Conservation (phyloP, 768 basidiomycete genomes). For the Lentinula guzmanii region DNA sequence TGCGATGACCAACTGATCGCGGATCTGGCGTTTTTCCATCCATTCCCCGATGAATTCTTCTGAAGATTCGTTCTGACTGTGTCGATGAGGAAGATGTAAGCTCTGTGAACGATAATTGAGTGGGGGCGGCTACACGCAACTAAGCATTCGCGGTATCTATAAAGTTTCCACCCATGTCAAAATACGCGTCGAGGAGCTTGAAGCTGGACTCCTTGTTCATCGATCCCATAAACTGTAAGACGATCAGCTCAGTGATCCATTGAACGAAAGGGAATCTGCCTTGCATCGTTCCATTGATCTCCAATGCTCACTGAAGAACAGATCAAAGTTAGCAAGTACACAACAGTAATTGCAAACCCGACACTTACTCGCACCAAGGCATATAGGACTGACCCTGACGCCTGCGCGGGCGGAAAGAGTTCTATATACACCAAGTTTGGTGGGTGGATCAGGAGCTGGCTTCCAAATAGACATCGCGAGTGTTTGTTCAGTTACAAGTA, state of each 20-base stretch:
- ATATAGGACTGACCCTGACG: constrained; percentile 37
- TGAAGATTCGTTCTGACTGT: constrained; percentile 46
- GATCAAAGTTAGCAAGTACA: neutral
- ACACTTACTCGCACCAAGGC: constrained; percentile 28
- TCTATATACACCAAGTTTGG: constrained; percentile 17
- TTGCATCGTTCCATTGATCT: constrained; percentile 25
- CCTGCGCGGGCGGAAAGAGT: constrained; percentile 25
- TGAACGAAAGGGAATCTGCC: neutral
- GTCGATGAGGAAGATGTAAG: neutral
- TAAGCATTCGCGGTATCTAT: constrained; percentile 44
- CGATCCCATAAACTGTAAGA: constrained; percentile 16
- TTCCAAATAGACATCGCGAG: constrained; percentile 3
- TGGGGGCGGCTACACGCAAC: constrained; percentile 12
- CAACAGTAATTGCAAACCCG: neutral
- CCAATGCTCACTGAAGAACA: constrained; percentile 29
- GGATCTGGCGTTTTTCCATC: constrained; percentile 36
- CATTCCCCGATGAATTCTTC: constrained; percentile 51
- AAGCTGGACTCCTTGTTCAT: constrained; percentile 34
- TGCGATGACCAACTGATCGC: constrained; percentile 44
- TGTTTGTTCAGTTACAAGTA: neutral
- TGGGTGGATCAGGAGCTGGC: constrained; percentile 10
- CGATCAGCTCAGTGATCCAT: neutral
- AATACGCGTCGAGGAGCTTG: constrained; percentile 38
- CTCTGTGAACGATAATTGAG: neutral
- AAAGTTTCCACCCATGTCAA: constrained; percentile 36